Conservation (phyloP, 2,329 filamentous ascomycete genomes). For the Aspergillus novoparasiticus region DNA sequence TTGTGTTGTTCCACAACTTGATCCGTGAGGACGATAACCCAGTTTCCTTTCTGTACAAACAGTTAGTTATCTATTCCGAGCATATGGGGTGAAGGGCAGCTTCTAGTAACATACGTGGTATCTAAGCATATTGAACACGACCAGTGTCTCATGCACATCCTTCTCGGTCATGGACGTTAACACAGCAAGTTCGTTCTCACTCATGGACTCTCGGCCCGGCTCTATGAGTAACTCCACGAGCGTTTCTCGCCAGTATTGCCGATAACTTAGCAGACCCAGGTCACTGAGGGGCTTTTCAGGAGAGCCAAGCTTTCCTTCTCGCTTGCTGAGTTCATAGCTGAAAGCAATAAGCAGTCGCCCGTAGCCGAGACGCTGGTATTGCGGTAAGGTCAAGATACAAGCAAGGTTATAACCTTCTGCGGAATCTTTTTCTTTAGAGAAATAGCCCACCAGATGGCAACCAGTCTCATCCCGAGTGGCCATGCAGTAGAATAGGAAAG, state of each 20-base stretch:
- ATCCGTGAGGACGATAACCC: slow-evolving; percentile 91
- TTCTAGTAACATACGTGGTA: slow-evolving; percentile 64
- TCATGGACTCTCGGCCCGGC: slow-evolving; percentile 66
- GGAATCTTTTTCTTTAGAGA: slow-evolving; percentile 97
- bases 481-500: slow-evolving; percentile 95
- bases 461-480: slow-evolving; percentile 90
- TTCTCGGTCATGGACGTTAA: slow-evolving; percentile 92
- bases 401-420: slow-evolving; percentile 97
- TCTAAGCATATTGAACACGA: slow-evolving; percentile 90
- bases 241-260: slow-evolving; percentile 96
- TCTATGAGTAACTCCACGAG: slow-evolving; percentile 85
- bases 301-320: slow-evolving; percentile 91
- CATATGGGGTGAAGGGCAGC: not conserved
- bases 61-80: slow-evolving; percentile 17
- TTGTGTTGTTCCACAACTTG: slow-evolving; percentile 71
- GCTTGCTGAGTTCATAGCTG: slow-evolving; percentile 93
- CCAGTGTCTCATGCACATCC: slow-evolving; percentile 92
- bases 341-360: slow-evolving; percentile 94
- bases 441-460: slow-evolving; percentile 98
- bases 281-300: slow-evolving; percentile 97
- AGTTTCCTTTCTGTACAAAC: slow-evolving; percentile 73
- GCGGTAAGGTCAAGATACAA: slow-evolving; percentile 93
- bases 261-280: slow-evolving; percentile 87
- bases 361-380: slow-evolving; percentile 94
- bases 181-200: slow-evolving; percentile 80